Evolutionary conservation across 805 yeast species (phyloP).

Genomic region (Kluyveromyces dobzhanskii): DNA sequence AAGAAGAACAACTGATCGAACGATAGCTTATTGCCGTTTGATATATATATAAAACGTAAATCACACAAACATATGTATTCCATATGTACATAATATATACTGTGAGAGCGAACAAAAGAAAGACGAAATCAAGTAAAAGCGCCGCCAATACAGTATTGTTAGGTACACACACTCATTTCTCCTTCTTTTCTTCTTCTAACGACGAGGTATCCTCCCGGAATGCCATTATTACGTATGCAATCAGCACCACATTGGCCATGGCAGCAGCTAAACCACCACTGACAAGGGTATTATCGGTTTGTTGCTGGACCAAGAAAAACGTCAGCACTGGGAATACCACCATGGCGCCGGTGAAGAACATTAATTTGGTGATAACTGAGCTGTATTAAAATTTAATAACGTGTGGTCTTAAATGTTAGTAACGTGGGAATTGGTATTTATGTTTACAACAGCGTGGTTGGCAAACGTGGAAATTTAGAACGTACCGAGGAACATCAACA

Average conservation of each 20-base stretch:
- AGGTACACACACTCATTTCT: no score
- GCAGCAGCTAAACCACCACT: constrained; percentile 79
- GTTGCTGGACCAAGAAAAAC: constrained; percentile 48
- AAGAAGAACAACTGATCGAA: constrained; percentile 22
- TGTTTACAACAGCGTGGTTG: no score
- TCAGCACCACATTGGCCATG: constrained; percentile 64
- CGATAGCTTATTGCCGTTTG: no score
- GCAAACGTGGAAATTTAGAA: no score
- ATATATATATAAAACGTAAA: no score
- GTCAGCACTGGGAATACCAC: constrained; percentile 55
- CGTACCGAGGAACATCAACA: constrained; percentile 37
- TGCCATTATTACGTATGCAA: constrained; percentile 67
- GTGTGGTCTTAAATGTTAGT: constrained; percentile 2
- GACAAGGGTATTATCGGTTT: constrained; percentile 42
- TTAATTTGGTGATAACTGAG: constrained; percentile 53
- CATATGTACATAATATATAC: no score
- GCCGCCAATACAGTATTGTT: no score
- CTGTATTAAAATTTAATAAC: not conserved
- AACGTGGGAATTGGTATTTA: no score
- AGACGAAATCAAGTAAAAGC: no score
- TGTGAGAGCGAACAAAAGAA: no score
- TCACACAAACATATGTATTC: no score
- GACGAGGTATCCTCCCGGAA: constrained; percentile 52
- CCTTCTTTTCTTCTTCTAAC: constrained; percentile 30
- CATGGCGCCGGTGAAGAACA: constrained; percentile 73